Evolutionary conservation across 257 asterid genomes (phyloP).

Genomic region (Solanum pinnatisectum): DNA sequence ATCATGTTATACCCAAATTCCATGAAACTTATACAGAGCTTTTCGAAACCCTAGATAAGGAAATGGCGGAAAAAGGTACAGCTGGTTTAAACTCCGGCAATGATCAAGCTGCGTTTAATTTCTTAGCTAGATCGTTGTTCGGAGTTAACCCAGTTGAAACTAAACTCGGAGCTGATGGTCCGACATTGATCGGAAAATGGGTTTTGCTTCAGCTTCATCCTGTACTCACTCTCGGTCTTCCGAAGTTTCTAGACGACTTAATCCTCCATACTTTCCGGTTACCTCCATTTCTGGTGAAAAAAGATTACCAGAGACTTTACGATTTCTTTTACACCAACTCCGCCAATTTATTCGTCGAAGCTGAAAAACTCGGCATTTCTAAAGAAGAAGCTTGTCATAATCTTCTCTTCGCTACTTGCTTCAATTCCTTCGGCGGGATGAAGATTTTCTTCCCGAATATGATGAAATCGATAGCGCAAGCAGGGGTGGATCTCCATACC

Average conservation of each 20-base stretch:
- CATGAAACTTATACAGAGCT: not conserved
- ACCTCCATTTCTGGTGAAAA: slow-evolving; percentile 6
- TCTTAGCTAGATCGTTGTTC: slow-evolving; percentile 14
- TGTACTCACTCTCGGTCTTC: slow-evolving; percentile 18
- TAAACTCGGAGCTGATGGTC: slow-evolving; percentile 1
- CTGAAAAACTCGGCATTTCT: slow-evolving; percentile 40
- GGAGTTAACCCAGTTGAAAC: slow-evolving; percentile 18
- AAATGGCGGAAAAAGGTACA: not conserved
- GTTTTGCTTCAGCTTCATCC: slow-evolving; percentile 25
- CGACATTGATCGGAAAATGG: slow-evolving; percentile 12
- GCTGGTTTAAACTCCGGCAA: slow-evolving; percentile 7
- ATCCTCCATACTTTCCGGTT: slow-evolving; percentile 22
- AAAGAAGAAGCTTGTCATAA: slow-evolving; percentile 81
- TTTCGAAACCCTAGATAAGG: slow-evolving; percentile 12
- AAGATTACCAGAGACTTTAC: slow-evolving; percentile 28
- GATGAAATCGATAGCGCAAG: slow-evolving; percentile 59
- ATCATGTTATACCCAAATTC: slow-evolving; percentile 15
- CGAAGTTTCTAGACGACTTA: slow-evolving; percentile 20
- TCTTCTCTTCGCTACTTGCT: slow-evolving; percentile 61
- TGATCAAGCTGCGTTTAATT: slow-evolving; percentile 21
- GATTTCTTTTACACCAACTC: slow-evolving; percentile 51
- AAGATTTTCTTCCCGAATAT: slow-evolving; percentile 64
- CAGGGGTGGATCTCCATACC: slow-evolving; percentile 47
- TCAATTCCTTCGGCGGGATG: slow-evolving; percentile 83
- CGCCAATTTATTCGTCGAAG: slow-evolving; percentile 33